Percentiles rank a stretch among this genome's conserved stretches.
Evolutionary conservation across 2,329 filamentous ascomycete genomes (phyloP).

Genomic region (Aureobasidium sp.): DNA sequence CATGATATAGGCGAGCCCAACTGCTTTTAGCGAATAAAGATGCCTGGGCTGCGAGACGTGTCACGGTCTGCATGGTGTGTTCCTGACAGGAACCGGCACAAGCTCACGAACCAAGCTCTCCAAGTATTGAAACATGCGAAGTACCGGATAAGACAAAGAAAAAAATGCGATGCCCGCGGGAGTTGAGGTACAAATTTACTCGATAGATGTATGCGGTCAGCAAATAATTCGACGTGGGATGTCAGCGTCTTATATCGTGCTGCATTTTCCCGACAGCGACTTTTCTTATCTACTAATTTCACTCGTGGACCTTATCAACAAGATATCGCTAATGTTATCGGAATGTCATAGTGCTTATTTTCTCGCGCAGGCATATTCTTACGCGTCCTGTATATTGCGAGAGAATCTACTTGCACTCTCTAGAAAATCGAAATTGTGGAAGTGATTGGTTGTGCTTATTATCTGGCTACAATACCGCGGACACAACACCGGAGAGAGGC

Average conservation of each 20-base stretch:
- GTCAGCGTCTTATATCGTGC: background rate
- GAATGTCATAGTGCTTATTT: background rate
- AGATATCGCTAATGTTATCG: background rate
- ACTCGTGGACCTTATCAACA: background rate
- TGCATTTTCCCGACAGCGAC: background rate
- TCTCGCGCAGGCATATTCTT: background rate
- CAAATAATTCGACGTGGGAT: background rate
- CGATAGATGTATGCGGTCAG: conserved; percentile 4
- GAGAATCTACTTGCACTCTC: background rate
- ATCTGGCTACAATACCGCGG: too few species aligned
- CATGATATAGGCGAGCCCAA: background rate
- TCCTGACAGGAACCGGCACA: background rate
- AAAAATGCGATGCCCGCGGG: background rate
- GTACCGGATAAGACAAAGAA: background rate
- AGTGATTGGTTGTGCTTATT: too few species aligned
- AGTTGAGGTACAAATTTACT: background rate
- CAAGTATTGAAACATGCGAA: background rate
- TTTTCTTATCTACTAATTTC: background rate
- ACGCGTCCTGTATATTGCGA: background rate
- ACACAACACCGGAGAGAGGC: too few species aligned
- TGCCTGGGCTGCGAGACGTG: background rate
- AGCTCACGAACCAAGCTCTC: background rate
- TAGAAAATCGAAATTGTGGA: too few species aligned
- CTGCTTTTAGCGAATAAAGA: background rate
- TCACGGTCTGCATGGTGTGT: background rate